Base-by-base conservation (phyloP, 106 monocot genomes). In the Platanthera zijinensis region DNA sequence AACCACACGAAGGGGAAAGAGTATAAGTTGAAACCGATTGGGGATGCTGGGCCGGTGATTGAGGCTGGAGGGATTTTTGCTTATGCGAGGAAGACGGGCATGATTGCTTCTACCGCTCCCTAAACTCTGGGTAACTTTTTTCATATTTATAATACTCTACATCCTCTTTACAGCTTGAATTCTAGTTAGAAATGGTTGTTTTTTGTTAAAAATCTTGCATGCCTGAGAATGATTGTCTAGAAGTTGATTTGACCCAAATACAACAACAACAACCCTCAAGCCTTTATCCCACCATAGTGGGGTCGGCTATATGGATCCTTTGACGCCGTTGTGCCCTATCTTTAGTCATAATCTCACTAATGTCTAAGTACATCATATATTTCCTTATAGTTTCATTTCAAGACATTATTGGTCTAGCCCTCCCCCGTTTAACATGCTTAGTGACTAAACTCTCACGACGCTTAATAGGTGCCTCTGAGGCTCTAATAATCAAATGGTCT, bases 61-160 rank as follows among this genome's bases (percentile, higher is more conserved):
- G 91, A 97, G 61, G 94, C 97, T 1, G 97, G 97, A 5, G 97
- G 97, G 52, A 97, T 97, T 70, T 97, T 97, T 66, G 94, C 97
- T 0, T 97, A 94, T 71, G 97, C 97, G 21, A 84, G 97, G 79
- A 89, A 94, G 83, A 84, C 94, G 1, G 91, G 97, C 9, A 97
- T 97, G 97, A 94, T 97, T 30, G 53, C 93, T 61, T 83, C 87
- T 2, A 69, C 74, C 0, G 39, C 5, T 50, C 14, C 72, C 21
- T 72, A 50, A 47, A 70, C 8, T 70, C 14, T 17, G 17, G 70
- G 70, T 70, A 70, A 48, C 32, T 4, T 11, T 11, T 39, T 68
- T 8, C 48, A 5, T 70, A 6, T 70, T 70, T 47, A 48, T 11
- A 48, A 14, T 19, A 59, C n/a, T 66, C 12, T 32, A 12, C 28